Evolutionary conservation across 2,329 filamentous ascomycete species (phyloP).

Genomic region (Fusarium sp.): DNA sequence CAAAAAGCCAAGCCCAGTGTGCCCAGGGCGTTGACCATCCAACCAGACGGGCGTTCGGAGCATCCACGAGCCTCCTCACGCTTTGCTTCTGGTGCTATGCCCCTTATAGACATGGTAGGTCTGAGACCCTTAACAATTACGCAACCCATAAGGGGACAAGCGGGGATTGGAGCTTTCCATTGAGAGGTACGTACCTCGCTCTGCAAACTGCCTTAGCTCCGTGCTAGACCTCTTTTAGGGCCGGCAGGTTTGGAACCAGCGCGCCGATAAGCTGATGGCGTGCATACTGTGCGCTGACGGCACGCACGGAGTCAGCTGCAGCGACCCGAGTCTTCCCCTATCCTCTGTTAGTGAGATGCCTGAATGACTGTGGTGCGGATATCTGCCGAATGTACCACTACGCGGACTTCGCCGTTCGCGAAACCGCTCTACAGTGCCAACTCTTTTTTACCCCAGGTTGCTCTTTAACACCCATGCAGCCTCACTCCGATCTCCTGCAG

Average conservation of each 20-base stretch:
- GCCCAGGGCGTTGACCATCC: constrained; percentile 38
- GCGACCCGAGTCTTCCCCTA: constrained; percentile 1
- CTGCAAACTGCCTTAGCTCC: constrained; percentile 27
- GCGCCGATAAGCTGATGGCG: constrained; percentile 45
- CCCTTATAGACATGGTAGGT: constrained; percentile 18
- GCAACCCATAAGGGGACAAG: constrained; percentile 38
- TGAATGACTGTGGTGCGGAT: not conserved
- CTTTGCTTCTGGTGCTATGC: constrained; percentile 23
- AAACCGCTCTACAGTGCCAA: constrained; percentile 40
- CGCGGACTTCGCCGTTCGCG: constrained; percentile 36
- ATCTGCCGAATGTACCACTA: constrained; percentile 33
- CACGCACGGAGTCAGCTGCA: constrained; percentile 27
- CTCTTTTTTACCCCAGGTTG: constrained; percentile 40
- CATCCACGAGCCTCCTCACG: constrained; percentile 22
- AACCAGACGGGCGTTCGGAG: constrained; percentile 35
- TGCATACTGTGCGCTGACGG: constrained; percentile 37
- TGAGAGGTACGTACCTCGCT: constrained; percentile 34
- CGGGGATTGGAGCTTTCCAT: constrained; percentile 22
- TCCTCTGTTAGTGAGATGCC: not conserved
- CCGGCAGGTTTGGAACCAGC: constrained; percentile 40
- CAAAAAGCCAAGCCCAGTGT: constrained; percentile 13
- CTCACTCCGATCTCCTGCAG: constrained; percentile 43
- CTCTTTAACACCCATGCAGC: constrained; percentile 34
- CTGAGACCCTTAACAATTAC: constrained; percentile 40
- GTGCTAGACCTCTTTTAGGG: constrained; percentile 39